Evolutionary conservation across 1,284 basidiomycete species (phyloP), one percentile per base, ranked within the genome.

Genomic region (Tranzscheliella williamsii): DNA sequence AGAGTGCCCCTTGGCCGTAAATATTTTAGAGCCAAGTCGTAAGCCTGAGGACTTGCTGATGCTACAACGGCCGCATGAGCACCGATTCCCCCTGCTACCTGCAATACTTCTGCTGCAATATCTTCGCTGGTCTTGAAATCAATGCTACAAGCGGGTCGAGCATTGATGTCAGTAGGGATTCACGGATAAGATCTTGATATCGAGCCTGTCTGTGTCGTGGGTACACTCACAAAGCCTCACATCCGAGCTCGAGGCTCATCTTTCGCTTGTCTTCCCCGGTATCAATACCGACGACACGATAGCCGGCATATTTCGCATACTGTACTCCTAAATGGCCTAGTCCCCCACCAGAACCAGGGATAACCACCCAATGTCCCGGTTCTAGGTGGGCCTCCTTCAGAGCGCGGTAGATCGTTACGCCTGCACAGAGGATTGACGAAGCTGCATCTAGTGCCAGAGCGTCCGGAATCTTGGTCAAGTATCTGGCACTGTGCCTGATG

Each of bases 371-470:
- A 56, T 93, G 85, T 37, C 89, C 88, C 11, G 85, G 82, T 24
- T 80, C 81, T 4, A 70, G 36, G n/a, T 83, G 79, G 46, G 85
- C 84, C 78, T 88, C 83, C 77, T 90, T 90, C 71, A 93, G 81
- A 0, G 89, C 90, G 62, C 88, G 87, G 78, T 91, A 91, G 51
- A 87, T 86, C 2, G 89, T 90, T n/a, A 89, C 79, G 43, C 88
- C 88, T 83, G 63, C 22, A 34, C 89, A 92, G 20, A 91, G 84
- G 54, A 92, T 84, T 12, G 89, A 87, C 5, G 89, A 88, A n/a
- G 89, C 90, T 16, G 83, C 85, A 12, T 83, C 82, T 58, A 86
- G 85, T 45, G 82, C 80, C 37, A 91, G 72, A 4, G 72, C 18
- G n/a, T 66, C 48, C 7, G 69, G 69, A 27, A 71, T 67, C 37